These are phyloP conservation scores for Podospora sp. DNA, from an alignment of 495 filamentous ascomycete genomes.

Conservation along the genomic window DNA sequence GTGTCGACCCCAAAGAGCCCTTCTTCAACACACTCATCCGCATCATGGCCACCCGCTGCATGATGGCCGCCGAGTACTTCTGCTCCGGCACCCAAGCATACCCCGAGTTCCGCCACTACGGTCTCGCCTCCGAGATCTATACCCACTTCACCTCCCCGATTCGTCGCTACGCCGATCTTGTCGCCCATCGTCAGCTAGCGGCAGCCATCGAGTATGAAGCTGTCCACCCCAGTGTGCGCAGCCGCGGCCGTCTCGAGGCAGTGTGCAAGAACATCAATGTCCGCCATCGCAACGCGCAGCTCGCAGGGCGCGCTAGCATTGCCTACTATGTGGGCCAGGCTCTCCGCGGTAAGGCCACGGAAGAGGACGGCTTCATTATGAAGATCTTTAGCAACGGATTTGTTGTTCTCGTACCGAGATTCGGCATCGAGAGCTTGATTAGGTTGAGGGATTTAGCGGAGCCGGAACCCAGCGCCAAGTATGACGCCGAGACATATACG, in stretches of 20 bases:
- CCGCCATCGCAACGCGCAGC: slow-evolving; percentile 93
- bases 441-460: slow-evolving; percentile 78
- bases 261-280: slow-evolving; percentile 98
- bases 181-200: slow-evolving; percentile 91
- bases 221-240: slow-evolving; percentile 72
- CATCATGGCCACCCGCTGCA: slow-evolving; percentile 96
- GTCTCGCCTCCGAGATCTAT: slow-evolving; percentile 93
- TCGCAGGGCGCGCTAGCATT: slow-evolving; percentile 88
- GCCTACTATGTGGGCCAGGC: slow-evolving; percentile 98
- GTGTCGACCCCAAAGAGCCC: slow-evolving; percentile 78
- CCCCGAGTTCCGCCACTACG: slow-evolving; percentile 95
- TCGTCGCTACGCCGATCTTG: slow-evolving; percentile 91
- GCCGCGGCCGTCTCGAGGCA: slow-evolving; percentile 79
- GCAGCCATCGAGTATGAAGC: slow-evolving; percentile 92
- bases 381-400: slow-evolving; percentile 96
- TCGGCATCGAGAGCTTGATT: slow-evolving; percentile 92
- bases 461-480: slow-evolving; percentile 72
- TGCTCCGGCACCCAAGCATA: slow-evolving; percentile 88
- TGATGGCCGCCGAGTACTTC: slow-evolving; percentile 99
- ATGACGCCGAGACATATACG: slow-evolving; percentile 81
- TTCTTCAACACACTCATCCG: slow-evolving; percentile 99
- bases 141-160: slow-evolving; percentile 98
- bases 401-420: slow-evolving; percentile 91
- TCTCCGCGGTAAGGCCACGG: slow-evolving; percentile 77
- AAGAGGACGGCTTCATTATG: slow-evolving; percentile 94